Conservation (phyloP, 192 early-diverging fungal species). For the Coemansia sp. region DNA sequence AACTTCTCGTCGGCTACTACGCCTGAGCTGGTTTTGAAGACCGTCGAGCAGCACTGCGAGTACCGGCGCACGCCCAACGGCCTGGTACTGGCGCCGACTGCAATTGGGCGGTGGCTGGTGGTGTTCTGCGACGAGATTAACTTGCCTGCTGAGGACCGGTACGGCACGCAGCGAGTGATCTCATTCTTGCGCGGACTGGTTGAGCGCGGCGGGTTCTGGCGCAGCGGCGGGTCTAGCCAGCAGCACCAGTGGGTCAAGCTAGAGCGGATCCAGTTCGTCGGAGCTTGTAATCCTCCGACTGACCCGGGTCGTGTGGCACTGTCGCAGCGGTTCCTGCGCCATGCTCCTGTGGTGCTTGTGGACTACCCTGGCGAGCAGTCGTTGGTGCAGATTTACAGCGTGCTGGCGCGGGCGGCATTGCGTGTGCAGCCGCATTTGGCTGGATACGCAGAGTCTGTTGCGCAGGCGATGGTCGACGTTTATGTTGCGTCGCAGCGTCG, state of each 20-base stretch:
- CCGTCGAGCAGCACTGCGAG: slow-evolving; percentile 98
- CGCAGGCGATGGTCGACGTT: slow-evolving; percentile 96
- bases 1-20: slow-evolving; percentile 99
- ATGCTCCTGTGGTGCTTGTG: slow-evolving; percentile 96
- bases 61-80: slow-evolving; percentile 95
- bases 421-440: slow-evolving; percentile 90
- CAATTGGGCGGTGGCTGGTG: slow-evolving; percentile 92
- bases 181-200: slow-evolving; percentile 95
- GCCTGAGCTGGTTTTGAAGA: slow-evolving; percentile 91
- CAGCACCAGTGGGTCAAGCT: slow-evolving; percentile 88
- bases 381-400: slow-evolving; percentile 93
- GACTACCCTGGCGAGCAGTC: slow-evolving; percentile 96
- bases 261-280: slow-evolving; percentile 98
- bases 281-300: slow-evolving; percentile 99
- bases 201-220: slow-evolving; percentile 97
- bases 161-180: slow-evolving; percentile 97
- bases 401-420: slow-evolving; percentile 89
- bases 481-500: slow-evolving; percentile 85
- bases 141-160: slow-evolving; percentile 93
- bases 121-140: slow-evolving; percentile 99
- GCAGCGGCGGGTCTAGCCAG: slow-evolving; percentile 65
- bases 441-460: slow-evolving; percentile 89
- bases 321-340: slow-evolving; percentile 94
- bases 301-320: slow-evolving; percentile 98
- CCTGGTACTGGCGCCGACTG: slow-evolving; percentile 78